Evolutionary conservation across 345 rosid species (phyloP).

Genomic region (Eucalyptus regnans): DNA sequence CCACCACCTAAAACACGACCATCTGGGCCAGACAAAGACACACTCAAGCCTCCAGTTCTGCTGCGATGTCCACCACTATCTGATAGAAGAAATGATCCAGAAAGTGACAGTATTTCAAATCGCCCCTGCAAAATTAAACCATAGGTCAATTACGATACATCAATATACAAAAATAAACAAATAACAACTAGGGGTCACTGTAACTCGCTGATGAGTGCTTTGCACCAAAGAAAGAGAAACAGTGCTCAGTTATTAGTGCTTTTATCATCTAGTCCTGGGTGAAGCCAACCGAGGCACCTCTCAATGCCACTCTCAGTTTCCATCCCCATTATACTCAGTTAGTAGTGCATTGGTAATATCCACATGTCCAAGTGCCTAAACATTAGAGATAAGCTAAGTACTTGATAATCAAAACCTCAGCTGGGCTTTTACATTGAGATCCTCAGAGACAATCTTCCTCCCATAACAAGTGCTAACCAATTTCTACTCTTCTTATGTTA

Average conservation of each 20-base stretch:
- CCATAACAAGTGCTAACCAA: neutral
- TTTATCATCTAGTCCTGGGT: neutral
- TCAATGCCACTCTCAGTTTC: neutral
- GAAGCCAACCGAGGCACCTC: neutral
- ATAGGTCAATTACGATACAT: neutral
- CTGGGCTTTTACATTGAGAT: neutral
- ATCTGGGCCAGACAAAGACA: neutral
- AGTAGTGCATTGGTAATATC: neutral
- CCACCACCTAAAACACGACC: conserved; percentile 29
- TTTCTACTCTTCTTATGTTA: neutral
- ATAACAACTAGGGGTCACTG: neutral
- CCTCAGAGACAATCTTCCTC: neutral
- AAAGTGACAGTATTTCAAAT: conserved; percentile 22
- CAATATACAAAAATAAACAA: neutral
- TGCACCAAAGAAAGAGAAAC: neutral
- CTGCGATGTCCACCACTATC: conserved; percentile 3
- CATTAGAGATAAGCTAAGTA: neutral
- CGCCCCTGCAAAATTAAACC: neutral
- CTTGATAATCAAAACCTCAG: neutral
- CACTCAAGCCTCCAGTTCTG: neutral
- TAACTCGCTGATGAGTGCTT: neutral
- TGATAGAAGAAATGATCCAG: neutral
- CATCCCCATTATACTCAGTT: neutral
- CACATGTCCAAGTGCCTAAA: neutral
- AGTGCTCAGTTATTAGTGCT: neutral